Conservation (phyloP, 2,329 filamentous ascomycete genomes). For the Exserohilum turcica region DNA sequence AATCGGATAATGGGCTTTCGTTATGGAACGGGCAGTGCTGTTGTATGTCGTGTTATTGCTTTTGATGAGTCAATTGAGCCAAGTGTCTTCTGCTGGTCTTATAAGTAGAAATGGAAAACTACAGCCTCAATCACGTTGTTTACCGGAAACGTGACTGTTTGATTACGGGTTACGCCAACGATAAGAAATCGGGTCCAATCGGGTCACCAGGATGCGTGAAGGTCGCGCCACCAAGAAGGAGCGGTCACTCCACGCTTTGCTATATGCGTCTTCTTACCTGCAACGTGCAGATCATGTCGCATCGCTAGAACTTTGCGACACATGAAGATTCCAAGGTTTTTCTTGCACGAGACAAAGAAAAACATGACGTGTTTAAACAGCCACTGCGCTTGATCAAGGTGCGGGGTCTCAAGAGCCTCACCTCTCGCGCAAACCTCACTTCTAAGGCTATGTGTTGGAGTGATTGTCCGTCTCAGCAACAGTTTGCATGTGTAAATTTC, state of each 20-base stretch:
- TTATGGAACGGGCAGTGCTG: neutral
- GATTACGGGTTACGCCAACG: conserved; percentile 15
- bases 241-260: conserved; percentile 25
- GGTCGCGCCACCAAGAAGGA: conserved; percentile 27
- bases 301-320: neutral
- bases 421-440: neutral
- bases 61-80: neutral
- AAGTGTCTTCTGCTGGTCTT: neutral
- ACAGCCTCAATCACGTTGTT: conserved; percentile 22
- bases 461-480: neutral
- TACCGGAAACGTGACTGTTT: neutral
- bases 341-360: neutral
- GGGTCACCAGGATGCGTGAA: conserved; percentile 16
- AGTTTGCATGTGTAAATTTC: neutral
- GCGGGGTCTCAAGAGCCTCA: conserved; percentile 14
- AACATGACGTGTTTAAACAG: too few relatives aligned
- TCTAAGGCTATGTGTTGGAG: neutral
- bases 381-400: neutral
- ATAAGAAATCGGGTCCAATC: conserved; percentile 12
- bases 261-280: neutral
- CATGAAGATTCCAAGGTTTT: neutral
- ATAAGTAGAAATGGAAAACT: conserved; percentile 5
- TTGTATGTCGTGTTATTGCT: neutral
- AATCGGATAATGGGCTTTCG: neutral
- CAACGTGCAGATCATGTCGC: neutral